Evolutionary conservation across 2,329 filamentous ascomycete species (phyloP), one percentile per base, ranked within the genome.

Genomic region (Graphilbum ipis-grandicollis): DNA sequence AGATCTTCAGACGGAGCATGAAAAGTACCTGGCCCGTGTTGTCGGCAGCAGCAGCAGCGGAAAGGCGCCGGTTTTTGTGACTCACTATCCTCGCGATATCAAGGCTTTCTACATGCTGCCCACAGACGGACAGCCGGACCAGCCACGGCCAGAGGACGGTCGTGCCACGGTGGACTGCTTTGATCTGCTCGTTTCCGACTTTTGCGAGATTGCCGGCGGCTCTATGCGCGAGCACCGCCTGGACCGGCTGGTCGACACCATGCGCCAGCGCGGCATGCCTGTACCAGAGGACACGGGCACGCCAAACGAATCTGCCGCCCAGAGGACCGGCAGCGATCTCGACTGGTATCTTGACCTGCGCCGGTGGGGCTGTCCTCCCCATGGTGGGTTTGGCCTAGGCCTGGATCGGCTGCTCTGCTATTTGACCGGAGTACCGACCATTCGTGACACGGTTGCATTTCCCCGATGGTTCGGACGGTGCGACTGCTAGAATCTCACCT

Each of bases 311-410:
- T 26, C 33, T 15, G 15, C 12, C 15, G n/a, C n/a, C n/a, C n/a
- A n/a, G n/a, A n/a, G n/a, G n/a, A n/a, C 18, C 8, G 19, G 50
- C n/a, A 48, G 46, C 39, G 47, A 51, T 56, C 56, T 93, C 38
- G 71, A 78, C 46, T 94, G 86, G 86, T 94, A 93, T 52, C 63
- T 83, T 19, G 85, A 94, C 54, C 66, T 94, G 42, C 75, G 86
- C 42, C 75, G 79, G 46, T 94, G 84, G 71, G 86, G 86, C n/a
- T 86, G 79, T 46, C 82, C 84, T 39, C 84, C 84, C 26, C 86
- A 93, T 49, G 86, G 86, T 31, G 86, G 86, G 1, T 94, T 93
- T 52, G 86, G 86, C 3, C 56, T 94, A 39, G 86, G 86, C 9
- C 92, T 93, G 52, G 86, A 94, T 62, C 72, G 86, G 38, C 66